Conservation (phyloP, 805 yeast genomes). For the Teunomyces kruisii region DNA sequence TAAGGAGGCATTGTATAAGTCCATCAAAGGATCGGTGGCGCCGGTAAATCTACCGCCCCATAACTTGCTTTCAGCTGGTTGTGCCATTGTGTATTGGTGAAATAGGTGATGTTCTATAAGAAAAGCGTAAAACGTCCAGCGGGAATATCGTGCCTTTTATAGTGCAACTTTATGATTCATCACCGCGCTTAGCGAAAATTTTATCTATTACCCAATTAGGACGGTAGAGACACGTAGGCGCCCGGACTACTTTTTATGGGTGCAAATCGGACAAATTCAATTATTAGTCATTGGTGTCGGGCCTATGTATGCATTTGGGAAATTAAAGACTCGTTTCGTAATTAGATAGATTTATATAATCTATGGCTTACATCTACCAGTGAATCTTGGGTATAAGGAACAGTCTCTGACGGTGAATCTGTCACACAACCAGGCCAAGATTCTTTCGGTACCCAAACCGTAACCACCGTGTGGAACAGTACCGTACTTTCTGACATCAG, state of each 20-base stretch:
- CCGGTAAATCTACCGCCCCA: conserved; percentile 99
- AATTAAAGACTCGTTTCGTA: background rate
- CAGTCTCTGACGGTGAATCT: conserved; percentile 98
- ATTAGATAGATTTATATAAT: background rate
- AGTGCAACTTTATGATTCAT: conserved; percentile 13
- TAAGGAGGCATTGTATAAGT: conserved; percentile 91
- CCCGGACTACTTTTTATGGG: background rate
- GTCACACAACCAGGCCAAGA: conserved; percentile 96
- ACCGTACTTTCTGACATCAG: conserved; percentile 94
- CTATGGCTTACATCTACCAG: conserved; percentile 96
- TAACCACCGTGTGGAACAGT: conserved; percentile 99
- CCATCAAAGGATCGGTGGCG: conserved; percentile 96
- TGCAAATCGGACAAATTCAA: background rate
- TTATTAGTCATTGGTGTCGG: background rate
- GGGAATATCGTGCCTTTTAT: background rate
- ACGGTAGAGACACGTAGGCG: background rate
- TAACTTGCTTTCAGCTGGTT: conserved; percentile 68
- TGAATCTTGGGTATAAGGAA: conserved; percentile 94
- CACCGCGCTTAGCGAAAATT: conserved; percentile 20
- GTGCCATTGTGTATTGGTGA: conserved; percentile 23
- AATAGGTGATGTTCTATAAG: background rate
- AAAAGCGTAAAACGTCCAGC: background rate
- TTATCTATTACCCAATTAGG: conserved; percentile 10
- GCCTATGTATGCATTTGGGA: too few species aligned
- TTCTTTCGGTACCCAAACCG: conserved; percentile 97